A percentile compares a stretch with the other conserved stretches of the same genome.
Evolutionary conservation across 257 asterid genomes (phyloP).

Genomic region (Lithospermum erythrorhizon): DNA sequence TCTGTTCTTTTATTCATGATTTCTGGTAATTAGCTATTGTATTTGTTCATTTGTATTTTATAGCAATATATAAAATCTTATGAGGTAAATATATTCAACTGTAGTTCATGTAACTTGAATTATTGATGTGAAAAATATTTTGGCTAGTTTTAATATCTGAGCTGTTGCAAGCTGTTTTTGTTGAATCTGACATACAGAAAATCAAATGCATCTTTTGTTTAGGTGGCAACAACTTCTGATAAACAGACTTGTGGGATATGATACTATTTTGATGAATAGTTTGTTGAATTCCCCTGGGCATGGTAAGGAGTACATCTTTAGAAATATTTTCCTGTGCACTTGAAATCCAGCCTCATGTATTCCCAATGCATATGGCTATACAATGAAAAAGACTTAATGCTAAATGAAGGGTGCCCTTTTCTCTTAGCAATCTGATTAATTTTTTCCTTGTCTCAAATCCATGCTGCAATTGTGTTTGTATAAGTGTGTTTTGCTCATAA

Average conservation of each 20-base stretch:
- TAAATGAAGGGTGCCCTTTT: no score
- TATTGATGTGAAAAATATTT: background rate
- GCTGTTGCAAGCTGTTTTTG: background rate
- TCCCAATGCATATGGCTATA: background rate
- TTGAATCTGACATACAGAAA: slow-evolving; percentile 2
- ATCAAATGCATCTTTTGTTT: slow-evolving; percentile 17
- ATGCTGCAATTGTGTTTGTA: background rate
- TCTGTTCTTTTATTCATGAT: background rate
- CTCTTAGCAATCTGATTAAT: background rate
- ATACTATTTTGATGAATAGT: slow-evolving; percentile 95
- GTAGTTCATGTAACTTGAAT: background rate
- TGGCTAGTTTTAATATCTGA: background rate
- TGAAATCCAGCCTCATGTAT: background rate
- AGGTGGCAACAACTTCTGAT: slow-evolving; percentile 99
- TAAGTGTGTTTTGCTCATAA: background rate
- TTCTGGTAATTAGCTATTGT: background rate
- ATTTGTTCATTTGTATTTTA: no score
- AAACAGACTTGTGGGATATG: slow-evolving; percentile 94
- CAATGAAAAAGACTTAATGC: background rate
- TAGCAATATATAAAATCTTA: no score
- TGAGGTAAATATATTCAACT: no score
- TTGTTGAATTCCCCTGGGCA: slow-evolving; percentile 82
- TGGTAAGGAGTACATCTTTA: slow-evolving; percentile 39
- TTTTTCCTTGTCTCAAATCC: background rate
- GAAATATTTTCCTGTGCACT: background rate